Percentiles rank a stretch among this genome's conserved stretches.
Evolutionary conservation across 352 stramenopile genomes (phyloP).

Genomic region (Phytophthora sp.): DNA sequence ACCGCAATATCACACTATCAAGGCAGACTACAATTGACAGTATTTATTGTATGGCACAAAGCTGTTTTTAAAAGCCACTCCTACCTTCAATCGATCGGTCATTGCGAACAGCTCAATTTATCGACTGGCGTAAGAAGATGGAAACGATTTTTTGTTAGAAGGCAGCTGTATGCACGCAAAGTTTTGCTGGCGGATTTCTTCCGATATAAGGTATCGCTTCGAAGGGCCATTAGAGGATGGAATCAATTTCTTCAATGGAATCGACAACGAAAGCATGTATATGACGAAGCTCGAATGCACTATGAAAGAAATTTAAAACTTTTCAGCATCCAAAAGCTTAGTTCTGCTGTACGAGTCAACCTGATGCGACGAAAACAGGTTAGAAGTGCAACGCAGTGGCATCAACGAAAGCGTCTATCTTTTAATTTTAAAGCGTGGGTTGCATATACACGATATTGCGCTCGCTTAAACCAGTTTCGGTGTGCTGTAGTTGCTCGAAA

Average conservation of each 20-base stretch:
- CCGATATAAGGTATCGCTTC: slow-evolving; percentile 18
- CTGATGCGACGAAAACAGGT: neutral
- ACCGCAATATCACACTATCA: slow-evolving; percentile 9
- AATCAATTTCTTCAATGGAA: slow-evolving; percentile 15
- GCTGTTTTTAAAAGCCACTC: slow-evolving; percentile 13
- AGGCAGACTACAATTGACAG: neutral
- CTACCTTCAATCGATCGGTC: slow-evolving; percentile 17
- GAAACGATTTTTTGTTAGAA: slow-evolving; percentile 11
- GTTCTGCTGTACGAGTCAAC: neutral
- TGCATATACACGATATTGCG: neutral
- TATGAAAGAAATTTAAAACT: slow-evolving; percentile 15
- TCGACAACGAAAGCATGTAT: slow-evolving; percentile 5
- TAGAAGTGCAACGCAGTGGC: slow-evolving; percentile 7
- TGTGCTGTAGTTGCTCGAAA: slow-evolving; percentile 1
- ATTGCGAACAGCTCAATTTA: slow-evolving; percentile 2
- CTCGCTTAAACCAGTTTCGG: neutral
- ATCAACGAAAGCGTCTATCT: slow-evolving; percentile 12
- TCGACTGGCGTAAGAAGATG: slow-evolving; percentile 25
- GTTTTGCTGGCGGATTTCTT: slow-evolving; percentile 41
- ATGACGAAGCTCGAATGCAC: slow-evolving; percentile 3
- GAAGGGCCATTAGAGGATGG: slow-evolving; percentile 5
- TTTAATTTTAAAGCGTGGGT: slow-evolving; percentile 13
- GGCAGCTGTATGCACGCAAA: slow-evolving; percentile 3
- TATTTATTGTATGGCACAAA: slow-evolving; percentile 16
- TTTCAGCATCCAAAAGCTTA: slow-evolving; percentile 3